Conservation (phyloP, 345 rosid species). For the Sisymbrium irio region DNA sequence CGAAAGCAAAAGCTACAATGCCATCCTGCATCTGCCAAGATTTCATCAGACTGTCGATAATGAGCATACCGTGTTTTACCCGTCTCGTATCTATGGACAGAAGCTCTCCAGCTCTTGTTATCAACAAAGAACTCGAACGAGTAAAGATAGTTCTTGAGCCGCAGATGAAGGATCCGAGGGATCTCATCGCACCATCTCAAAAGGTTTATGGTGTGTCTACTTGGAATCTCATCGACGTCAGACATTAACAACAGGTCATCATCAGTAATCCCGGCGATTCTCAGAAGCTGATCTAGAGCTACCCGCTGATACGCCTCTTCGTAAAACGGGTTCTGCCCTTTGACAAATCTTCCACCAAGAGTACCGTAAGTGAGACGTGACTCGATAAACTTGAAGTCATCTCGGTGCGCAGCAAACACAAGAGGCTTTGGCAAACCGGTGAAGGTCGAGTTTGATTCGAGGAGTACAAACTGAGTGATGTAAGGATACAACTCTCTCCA, state of each 20-base stretch:
- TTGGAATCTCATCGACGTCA: constrained; percentile 90
- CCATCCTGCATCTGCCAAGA: constrained; percentile 81
- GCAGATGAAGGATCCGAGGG: constrained; percentile 65
- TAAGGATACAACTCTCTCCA: constrained; percentile 83
- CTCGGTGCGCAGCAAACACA: constrained; percentile 56
- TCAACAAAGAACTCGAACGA: constrained; percentile 81
- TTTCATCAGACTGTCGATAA: constrained; percentile 65
- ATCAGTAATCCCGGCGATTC: constrained; percentile 73
- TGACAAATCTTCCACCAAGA: constrained; percentile 63
- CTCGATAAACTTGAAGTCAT: constrained; percentile 64
- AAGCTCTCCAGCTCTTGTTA: constrained; percentile 86
- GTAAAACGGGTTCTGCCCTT: constrained; percentile 75
- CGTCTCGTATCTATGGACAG: constrained; percentile 63
- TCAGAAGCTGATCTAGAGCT: constrained; percentile 70
- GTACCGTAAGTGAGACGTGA: constrained; percentile 76
- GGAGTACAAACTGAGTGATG: constrained; percentile 71
- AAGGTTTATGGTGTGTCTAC: constrained; percentile 78
- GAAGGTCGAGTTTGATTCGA: constrained; percentile 81
- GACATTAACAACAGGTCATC: constrained; percentile 89
- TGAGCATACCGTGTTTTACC: constrained; percentile 73
- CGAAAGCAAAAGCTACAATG: constrained; percentile 86
- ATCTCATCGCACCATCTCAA: constrained; percentile 82
- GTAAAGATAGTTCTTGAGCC: constrained; percentile 77
- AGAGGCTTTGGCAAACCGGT: constrained; percentile 69
- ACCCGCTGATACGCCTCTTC: constrained; percentile 89